Evolutionary conservation across 2,329 filamentous ascomycete species (phyloP).

Genomic region (Capronia epimyces): DNA sequence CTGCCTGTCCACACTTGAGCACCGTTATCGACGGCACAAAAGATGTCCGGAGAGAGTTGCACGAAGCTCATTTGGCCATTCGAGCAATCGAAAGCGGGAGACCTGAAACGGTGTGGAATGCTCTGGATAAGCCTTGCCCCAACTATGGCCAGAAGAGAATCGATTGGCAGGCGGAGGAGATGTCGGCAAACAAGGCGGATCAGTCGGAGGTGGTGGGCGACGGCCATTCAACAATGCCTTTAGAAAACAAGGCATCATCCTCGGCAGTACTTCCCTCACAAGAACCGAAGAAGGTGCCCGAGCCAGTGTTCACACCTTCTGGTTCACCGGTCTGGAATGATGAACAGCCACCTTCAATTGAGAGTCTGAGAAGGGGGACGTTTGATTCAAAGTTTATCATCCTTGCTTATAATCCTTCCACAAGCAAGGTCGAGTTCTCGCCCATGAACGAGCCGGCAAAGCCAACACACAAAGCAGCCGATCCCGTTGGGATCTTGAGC

Average conservation of each 20-base stretch:
- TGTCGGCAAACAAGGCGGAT: not conserved
- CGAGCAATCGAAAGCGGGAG: constrained; percentile 15
- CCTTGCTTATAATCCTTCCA: constrained; percentile 24
- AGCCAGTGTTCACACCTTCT: constrained; percentile 15
- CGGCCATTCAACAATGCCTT: not conserved
- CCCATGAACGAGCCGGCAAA: constrained; percentile 17
- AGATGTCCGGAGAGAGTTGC: constrained; percentile 17
- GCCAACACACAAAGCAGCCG: constrained; percentile 1
- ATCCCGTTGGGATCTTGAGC: constrained; percentile 35
- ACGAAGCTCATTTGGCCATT: constrained; percentile 17
- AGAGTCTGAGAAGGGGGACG: constrained; percentile 6
- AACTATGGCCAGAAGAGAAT: constrained; percentile 20
- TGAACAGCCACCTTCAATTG: constrained; percentile 22
- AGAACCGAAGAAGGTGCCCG: constrained; percentile 11
- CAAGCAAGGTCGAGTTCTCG: constrained; percentile 21
- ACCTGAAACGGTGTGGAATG: constrained; percentile 17
- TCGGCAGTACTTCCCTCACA: not conserved
- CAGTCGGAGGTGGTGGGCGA: not conserved
- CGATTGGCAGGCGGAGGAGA: constrained; percentile 9
- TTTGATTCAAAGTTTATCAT: constrained; percentile 21
- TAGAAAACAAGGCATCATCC: not conserved
- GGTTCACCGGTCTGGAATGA: constrained; percentile 22
- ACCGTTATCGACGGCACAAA: constrained; percentile 21
- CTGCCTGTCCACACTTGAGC: constrained; percentile 7
- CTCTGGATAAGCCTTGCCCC: constrained; percentile 4